These are phyloP conservation scores for Scleromitrula shiraiana DNA, from an alignment of 2,329 filamentous ascomycete species.

Conservation along the genomic window DNA sequence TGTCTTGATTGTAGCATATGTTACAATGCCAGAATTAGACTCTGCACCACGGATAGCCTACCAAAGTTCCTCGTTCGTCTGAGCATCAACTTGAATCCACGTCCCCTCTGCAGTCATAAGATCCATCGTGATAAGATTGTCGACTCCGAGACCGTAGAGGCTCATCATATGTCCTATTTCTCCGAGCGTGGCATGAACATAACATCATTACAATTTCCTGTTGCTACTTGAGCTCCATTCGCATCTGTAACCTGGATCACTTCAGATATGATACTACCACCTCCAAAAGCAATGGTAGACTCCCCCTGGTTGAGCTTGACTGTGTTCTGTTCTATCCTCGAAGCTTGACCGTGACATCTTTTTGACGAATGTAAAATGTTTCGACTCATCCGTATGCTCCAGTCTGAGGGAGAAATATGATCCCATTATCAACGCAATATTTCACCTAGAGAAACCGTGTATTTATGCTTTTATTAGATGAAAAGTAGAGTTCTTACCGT, in stretches of 20 bases:
- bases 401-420: not conserved
- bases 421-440: not conserved
- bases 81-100: not conserved
- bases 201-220: no score
- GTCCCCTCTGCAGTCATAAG: not conserved
- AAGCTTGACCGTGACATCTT: not conserved
- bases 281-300: not conserved
- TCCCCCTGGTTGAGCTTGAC: not conserved
- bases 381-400: not conserved
- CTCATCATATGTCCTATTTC: not conserved
- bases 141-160: not conserved
- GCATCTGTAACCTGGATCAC: not conserved
- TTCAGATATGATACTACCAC: not conserved
- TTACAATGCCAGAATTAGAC: no score
- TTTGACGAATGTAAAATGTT: not conserved
- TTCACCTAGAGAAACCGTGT: not conserved
- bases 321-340: not conserved
- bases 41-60: not conserved
- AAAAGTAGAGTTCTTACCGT: not conserved
- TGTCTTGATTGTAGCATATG: not conserved
- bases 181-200: not conserved
- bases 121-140: not conserved
- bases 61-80: not conserved
- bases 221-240: no score
- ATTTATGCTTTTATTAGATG: not conserved